These are phyloP conservation scores for Aspergillus kassunensis DNA, from an alignment of 495 filamentous ascomycete species.

Conservation along the genomic window DNA sequence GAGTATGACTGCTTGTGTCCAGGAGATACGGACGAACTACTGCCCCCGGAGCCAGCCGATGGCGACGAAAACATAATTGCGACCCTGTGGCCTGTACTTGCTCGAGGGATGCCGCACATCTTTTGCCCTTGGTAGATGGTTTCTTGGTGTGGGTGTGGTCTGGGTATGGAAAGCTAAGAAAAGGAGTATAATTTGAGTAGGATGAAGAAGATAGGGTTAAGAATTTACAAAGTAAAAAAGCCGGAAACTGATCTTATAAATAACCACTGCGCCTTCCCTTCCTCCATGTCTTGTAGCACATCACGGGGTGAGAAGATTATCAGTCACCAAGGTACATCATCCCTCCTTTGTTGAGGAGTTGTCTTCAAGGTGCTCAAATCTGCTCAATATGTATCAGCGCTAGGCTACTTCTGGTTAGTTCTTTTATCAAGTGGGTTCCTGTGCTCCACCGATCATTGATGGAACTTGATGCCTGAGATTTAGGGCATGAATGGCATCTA, in stretches of 20 bases:
- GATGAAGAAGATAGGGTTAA: too few relatives aligned
- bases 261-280: too few relatives aligned
- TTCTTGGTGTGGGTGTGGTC: too few relatives aligned
- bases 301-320: constrained; percentile 9
- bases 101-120: constrained; percentile 15
- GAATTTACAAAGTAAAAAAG: too few relatives aligned
- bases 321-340: constrained; percentile 11
- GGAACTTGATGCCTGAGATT: too few relatives aligned
- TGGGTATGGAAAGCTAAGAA: too few relatives aligned
- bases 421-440: too few relatives aligned
- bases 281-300: too few relatives aligned
- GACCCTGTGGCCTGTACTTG: constrained; percentile 21
- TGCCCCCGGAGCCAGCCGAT: neutral
- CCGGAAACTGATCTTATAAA: too few relatives aligned
- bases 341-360: neutral
- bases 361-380: constrained; percentile 15
- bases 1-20: constrained; percentile 21
- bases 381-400: constrained; percentile 10
- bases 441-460: too few relatives aligned
- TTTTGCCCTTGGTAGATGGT: neutral
- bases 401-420: neutral
- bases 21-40: constrained; percentile 12
- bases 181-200: too few relatives aligned
- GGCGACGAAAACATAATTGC: constrained; percentile 28
- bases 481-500: too few relatives aligned